These are phyloP conservation scores for Streptanthus diversifolius DNA, from an alignment of 345 rosid species.

Conservation along the genomic window DNA sequence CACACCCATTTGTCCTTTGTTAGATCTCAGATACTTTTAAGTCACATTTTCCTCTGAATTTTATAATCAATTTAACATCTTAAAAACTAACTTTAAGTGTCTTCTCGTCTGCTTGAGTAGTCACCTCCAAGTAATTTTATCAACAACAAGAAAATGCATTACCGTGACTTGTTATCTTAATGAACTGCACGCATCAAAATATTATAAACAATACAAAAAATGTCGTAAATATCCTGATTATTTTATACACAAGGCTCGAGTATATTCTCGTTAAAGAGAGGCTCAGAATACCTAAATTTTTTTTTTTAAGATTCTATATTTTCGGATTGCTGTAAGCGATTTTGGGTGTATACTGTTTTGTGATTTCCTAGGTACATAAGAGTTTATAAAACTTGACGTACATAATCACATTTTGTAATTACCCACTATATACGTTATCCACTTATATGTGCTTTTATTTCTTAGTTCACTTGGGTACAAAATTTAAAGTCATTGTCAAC, in stretches of 20 bases:
- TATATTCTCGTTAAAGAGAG: neutral
- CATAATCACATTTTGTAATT: neutral
- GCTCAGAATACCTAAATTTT: neutral
- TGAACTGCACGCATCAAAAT: neutral
- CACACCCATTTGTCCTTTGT: constrained; percentile 31
- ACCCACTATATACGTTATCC: neutral
- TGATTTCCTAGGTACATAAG: neutral
- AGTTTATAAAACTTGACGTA: neutral
- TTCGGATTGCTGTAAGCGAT: neutral
- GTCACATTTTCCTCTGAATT: constrained; percentile 16
- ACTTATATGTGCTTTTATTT: neutral
- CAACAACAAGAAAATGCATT: neutral
- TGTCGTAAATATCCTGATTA: no score
- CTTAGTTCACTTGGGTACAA: neutral
- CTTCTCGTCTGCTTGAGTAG: constrained; percentile 25
- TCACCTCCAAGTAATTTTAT: constrained; percentile 19
- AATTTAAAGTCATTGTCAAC: neutral
- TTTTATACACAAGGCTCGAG: neutral
- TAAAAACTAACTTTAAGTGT: neutral
- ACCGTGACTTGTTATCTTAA: neutral
- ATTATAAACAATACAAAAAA: neutral
- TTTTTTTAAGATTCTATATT: neutral
- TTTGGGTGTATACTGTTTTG: neutral
- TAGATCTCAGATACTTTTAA: constrained; percentile 28
- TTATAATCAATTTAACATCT: constrained; percentile 4